Conservation (phyloP, 2,329 filamentous ascomycete genomes). For the Hymenoscyphus scutula region DNA sequence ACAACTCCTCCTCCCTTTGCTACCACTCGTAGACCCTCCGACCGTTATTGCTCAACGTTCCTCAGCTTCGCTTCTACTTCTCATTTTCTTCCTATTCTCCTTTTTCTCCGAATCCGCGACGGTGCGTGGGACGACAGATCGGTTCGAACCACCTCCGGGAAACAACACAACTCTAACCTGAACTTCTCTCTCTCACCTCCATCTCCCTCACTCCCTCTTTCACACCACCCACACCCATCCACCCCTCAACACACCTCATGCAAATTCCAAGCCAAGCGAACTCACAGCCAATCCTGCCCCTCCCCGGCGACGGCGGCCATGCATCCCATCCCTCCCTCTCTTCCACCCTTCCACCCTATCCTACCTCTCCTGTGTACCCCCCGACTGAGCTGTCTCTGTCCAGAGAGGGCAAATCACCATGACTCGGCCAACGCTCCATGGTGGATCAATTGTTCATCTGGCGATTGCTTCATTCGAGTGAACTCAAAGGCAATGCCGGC, state of each 20-base stretch:
- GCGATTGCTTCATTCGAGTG: slow-evolving; percentile 2
- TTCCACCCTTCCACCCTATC: background rate
- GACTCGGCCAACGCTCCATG: slow-evolving; percentile 1
- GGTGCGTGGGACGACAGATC: background rate
- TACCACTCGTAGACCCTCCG: background rate
- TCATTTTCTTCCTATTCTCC: background rate
- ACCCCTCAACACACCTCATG: background rate
- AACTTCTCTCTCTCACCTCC: background rate
- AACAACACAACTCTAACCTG: background rate
- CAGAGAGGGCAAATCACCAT: background rate
- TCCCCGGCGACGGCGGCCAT: background rate
- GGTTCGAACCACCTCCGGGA: background rate
- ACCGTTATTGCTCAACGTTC: background rate
- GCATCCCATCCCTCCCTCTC: too few relatives aligned
- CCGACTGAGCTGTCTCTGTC: background rate
- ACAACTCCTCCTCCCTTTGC: background rate
- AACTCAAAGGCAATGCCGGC: background rate
- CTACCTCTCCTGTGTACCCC: background rate
- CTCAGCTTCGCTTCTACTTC: too few relatives aligned
- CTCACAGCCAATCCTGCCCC: background rate
- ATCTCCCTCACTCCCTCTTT: background rate
- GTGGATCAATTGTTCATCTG: background rate
- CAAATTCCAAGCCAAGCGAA: too few relatives aligned
- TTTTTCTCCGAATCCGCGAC: background rate
- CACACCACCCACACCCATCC: background rate